These are phyloP conservation scores for Afroboletus lepidellus DNA, from an alignment of 1,284 basidiomycete species.

Conservation along the genomic window DNA sequence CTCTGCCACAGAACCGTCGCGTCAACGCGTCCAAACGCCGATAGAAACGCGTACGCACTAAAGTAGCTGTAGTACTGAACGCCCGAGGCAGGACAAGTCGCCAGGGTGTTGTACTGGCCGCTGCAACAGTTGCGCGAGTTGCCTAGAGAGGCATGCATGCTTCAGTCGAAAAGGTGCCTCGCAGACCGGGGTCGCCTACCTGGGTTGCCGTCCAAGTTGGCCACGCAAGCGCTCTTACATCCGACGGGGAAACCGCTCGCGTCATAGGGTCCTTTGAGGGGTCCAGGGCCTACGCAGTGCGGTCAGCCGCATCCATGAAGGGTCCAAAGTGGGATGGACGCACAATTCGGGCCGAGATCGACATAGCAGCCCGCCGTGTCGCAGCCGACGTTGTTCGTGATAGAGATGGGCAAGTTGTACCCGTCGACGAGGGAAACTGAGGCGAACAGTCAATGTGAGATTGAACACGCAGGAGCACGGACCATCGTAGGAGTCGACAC, in stretches of 20 bases:
- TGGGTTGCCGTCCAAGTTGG: slow-evolving; percentile 41
- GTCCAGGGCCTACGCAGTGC: slow-evolving; percentile 36
- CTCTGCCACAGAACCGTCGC: slow-evolving; percentile 25
- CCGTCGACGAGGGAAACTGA: slow-evolving; percentile 45
- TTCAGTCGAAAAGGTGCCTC: background rate
- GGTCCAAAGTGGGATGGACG: background rate
- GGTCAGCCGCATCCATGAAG: background rate
- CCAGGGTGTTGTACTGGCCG: slow-evolving; percentile 39
- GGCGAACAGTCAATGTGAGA: slow-evolving; percentile 1
- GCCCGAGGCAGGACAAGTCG: slow-evolving; percentile 44
- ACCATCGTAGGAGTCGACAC: slow-evolving; percentile 31
- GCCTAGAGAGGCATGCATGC: slow-evolving; percentile 14
- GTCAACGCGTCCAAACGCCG: background rate
- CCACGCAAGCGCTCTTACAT: slow-evolving; percentile 51
- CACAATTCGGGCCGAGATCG: slow-evolving; percentile 45
- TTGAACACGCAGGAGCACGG: background rate
- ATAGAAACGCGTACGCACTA: slow-evolving; percentile 31
- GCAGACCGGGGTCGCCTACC: slow-evolving; percentile 23
- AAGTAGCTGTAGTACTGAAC: slow-evolving; percentile 49
- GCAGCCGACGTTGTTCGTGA: slow-evolving; percentile 44
- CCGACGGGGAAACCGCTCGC: slow-evolving; percentile 43
- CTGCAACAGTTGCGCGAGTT: slow-evolving; percentile 38
- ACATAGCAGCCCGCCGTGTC: slow-evolving; percentile 40
- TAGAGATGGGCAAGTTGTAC: slow-evolving; percentile 46
- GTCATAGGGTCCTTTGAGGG: slow-evolving; percentile 43